Conservation (phyloP, 2,329 filamentous ascomycete species). For the Pseudogymnoascus destructans region DNA sequence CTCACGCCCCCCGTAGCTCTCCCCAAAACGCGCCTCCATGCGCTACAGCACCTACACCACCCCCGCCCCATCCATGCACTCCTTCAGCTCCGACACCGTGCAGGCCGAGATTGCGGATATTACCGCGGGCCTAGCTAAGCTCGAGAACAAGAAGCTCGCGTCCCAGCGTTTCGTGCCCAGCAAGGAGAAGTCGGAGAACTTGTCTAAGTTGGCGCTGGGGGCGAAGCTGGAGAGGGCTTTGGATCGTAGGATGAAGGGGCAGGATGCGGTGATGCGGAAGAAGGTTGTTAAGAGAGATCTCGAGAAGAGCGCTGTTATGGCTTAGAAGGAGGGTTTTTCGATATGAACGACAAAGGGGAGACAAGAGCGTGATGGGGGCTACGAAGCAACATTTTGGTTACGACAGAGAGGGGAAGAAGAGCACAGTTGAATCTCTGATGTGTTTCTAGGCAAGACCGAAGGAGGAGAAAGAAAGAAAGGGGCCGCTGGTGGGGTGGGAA, state of each 20-base stretch:
- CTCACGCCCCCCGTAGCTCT: slow-evolving; percentile 21
- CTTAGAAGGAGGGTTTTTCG: not conserved
- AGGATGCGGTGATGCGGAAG: slow-evolving; percentile 51
- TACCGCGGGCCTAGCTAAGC: slow-evolving; percentile 50
- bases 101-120: slow-evolving; percentile 43
- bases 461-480: not conserved
- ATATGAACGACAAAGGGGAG: not conserved
- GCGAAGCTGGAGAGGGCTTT: slow-evolving; percentile 64
- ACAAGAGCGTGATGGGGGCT: not conserved
- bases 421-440: not conserved
- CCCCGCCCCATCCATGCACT: slow-evolving; percentile 27
- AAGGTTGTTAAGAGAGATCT: slow-evolving; percentile 13
- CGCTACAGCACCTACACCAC: slow-evolving; percentile 40
- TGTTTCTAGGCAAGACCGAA: not conserved
- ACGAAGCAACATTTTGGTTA: not conserved
- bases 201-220: slow-evolving; percentile 57
- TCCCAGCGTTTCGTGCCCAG: slow-evolving; percentile 55
- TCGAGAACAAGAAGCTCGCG: slow-evolving; percentile 55
- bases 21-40: slow-evolving; percentile 36
- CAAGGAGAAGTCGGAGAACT: slow-evolving; percentile 51
- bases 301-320: slow-evolving; percentile 13
- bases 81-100: slow-evolving; percentile 23
- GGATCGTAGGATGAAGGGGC: slow-evolving; percentile 53
- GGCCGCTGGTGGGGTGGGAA: not conserved
- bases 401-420: not conserved